phyloP scores from a whole-genome alignment of 257 asterid genomes.

The Solanum piurae region DNA sequence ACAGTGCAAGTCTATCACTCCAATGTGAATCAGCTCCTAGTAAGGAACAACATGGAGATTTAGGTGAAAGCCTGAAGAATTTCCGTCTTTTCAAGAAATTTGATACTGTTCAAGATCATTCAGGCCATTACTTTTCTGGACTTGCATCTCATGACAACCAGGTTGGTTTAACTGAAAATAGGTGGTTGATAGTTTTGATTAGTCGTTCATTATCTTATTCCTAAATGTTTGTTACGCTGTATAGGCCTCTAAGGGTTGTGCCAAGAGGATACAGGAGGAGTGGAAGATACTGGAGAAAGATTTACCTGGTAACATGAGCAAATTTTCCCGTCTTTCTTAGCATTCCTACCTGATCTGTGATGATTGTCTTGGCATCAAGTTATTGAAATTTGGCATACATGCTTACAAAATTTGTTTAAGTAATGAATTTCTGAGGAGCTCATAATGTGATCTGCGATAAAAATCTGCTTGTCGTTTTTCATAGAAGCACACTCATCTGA shows the following conservation, averaged over 20 bases:
- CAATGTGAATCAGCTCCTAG: neutral
- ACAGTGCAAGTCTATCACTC: neutral
- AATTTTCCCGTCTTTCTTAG: neutral
- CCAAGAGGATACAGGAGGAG: conserved; percentile 15
- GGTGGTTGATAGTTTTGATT: neutral
- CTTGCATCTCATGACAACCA: neutral
- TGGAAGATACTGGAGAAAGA: conserved; percentile 26
- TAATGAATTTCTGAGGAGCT: neutral
- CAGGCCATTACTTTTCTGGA: conserved; percentile 6
- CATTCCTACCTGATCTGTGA: neutral
- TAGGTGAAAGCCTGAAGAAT: neutral
- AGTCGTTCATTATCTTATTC: neutral
- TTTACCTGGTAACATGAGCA: conserved; percentile 15
- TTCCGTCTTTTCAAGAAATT: conserved; percentile 8
- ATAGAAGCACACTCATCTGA: neutral
- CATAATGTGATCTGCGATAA: neutral
- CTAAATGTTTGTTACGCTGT: neutral
- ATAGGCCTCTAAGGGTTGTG: conserved; percentile 13
- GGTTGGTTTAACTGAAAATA: neutral
- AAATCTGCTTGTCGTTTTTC: neutral
- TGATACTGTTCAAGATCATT: conserved; percentile 14
- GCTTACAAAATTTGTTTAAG: neutral
- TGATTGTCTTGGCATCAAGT: neutral
- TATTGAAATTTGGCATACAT: neutral
- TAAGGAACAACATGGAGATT: neutral